Percentiles rank a stretch among this genome's conserved stretches.
Conservation (phyloP, 768 basidiomycete species). For the Russula sp. region DNA sequence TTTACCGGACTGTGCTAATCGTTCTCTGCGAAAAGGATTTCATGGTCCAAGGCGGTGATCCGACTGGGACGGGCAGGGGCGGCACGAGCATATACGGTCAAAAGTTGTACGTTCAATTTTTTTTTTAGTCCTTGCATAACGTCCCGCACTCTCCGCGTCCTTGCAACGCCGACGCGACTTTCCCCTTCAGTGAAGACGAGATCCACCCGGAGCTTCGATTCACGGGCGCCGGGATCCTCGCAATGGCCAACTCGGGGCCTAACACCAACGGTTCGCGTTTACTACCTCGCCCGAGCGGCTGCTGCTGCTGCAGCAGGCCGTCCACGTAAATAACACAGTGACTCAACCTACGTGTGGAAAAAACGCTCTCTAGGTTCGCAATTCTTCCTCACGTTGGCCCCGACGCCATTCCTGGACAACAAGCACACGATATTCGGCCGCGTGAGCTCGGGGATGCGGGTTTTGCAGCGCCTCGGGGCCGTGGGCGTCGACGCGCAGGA, state of each 20-base stretch:
- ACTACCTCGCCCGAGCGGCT: neutral
- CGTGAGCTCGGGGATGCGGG: constrained; percentile 85
- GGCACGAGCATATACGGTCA: constrained; percentile 86
- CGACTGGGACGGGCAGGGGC: constrained; percentile 91
- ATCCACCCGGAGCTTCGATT: constrained; percentile 87
- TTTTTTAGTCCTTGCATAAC: neutral
- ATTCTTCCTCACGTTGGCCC: constrained; percentile 84
- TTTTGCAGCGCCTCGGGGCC: constrained; percentile 85
- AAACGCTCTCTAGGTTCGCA: constrained; percentile 65
- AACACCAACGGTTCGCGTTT: constrained; percentile 65
- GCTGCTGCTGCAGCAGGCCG: neutral
- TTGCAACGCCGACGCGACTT: too few relatives aligned
- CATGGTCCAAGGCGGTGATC: constrained; percentile 96
- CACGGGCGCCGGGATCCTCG: constrained; percentile 93
- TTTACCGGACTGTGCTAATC: constrained; percentile 1
- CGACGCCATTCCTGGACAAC: constrained; percentile 78
- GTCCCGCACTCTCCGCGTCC: neutral
- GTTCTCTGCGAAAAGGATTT: constrained; percentile 59
- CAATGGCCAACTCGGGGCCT: constrained; percentile 97
- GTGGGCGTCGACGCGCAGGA: constrained; percentile 89
- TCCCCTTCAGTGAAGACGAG: constrained; percentile 67
- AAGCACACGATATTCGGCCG: constrained; percentile 91
- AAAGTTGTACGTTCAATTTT: constrained; percentile 57
- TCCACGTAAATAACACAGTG: too few relatives aligned
- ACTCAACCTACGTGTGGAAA: too few relatives aligned